Percentiles rank a stretch among this genome's conserved stretches.
Evolutionary conservation across 2,329 filamentous ascomycete genomes (phyloP).

Genomic region (Eutypella sp.): DNA sequence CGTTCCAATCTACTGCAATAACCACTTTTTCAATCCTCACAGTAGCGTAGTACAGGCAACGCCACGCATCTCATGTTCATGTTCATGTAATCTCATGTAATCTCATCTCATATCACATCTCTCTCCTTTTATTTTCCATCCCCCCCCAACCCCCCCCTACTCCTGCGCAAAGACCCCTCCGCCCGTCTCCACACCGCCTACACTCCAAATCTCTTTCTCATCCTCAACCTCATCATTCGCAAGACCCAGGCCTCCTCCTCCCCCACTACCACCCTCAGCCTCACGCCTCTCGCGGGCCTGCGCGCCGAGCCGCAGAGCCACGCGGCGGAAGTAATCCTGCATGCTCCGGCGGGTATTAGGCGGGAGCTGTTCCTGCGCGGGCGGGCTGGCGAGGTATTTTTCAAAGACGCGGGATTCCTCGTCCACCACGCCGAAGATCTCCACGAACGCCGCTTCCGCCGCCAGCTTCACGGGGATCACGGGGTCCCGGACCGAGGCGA

Average conservation of each 20-base stretch:
- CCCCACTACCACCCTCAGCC: constrained; percentile 84
- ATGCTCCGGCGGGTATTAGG: constrained; percentile 80
- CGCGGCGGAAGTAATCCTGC: constrained; percentile 94
- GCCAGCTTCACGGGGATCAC: constrained; percentile 95
- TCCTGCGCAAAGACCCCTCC: constrained; percentile 53
- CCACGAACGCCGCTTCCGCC: constrained; percentile 89
- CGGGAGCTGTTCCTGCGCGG: constrained; percentile 58
- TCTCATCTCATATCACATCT: no score
- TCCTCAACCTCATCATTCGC: constrained; percentile 91
- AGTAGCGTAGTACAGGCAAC: no score
- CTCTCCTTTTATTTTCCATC: background rate
- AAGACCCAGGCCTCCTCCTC: constrained; percentile 76
- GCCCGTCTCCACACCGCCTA: constrained; percentile 78
- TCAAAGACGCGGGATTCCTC: constrained; percentile 84
- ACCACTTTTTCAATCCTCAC: no score
- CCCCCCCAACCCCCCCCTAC: constrained; percentile 7
- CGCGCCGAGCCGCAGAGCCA: constrained; percentile 75
- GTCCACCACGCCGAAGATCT: constrained; percentile 84
- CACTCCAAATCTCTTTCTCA: constrained; percentile 91
- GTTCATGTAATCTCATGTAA: no score
- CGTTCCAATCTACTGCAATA: no score
- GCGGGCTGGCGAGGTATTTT: constrained; percentile 73
- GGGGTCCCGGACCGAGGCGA: constrained; percentile 81
- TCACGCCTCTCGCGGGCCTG: constrained; percentile 87
- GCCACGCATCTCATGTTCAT: no score